phyloP scores from a whole-genome alignment of 441 rosid species.

The Dalechampia spathulata region DNA sequence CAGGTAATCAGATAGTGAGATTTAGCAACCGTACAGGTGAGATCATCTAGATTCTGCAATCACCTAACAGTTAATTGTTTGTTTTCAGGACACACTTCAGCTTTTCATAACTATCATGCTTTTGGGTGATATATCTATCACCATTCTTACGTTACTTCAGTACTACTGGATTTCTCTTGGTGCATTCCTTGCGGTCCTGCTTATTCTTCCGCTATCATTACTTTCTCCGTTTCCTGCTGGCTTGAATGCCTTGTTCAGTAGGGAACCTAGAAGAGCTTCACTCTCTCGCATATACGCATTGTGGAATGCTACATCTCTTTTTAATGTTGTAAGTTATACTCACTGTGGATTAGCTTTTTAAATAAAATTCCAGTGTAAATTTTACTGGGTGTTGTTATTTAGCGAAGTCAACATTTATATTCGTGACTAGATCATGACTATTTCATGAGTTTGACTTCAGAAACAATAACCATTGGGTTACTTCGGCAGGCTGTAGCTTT shows the following conservation, averaged over 20 bases:
- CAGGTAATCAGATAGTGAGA: constrained; percentile 48
- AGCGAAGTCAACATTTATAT: no score
- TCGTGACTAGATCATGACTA: no score
- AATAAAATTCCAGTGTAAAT: not conserved
- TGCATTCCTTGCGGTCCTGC: constrained; percentile 80
- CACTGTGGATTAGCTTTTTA: not conserved
- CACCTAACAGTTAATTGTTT: constrained; percentile 17
- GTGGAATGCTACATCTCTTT: constrained; percentile 86
- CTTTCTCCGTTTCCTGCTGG: constrained; percentile 97
- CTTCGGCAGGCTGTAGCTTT: constrained; percentile 80
- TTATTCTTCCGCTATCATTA: constrained; percentile 86
- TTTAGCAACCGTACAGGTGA: constrained; percentile 3
- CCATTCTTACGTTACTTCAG: constrained; percentile 79
- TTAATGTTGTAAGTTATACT: constrained; percentile 69
- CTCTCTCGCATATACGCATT: constrained; percentile 84
- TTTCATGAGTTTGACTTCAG: constrained; percentile 5
- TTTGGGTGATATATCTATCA: constrained; percentile 77
- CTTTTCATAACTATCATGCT: constrained; percentile 77
- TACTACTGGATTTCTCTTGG: constrained; percentile 91
- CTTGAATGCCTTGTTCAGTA: constrained; percentile 89
- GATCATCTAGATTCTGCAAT: constrained; percentile 4
- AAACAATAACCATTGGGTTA: constrained; percentile 5
- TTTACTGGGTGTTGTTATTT: no score
- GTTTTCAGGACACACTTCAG: constrained; percentile 74
- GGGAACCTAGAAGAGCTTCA: constrained; percentile 86